Conservation (phyloP, 2,329 filamentous ascomycete genomes). For the Penicillium palitans region DNA sequence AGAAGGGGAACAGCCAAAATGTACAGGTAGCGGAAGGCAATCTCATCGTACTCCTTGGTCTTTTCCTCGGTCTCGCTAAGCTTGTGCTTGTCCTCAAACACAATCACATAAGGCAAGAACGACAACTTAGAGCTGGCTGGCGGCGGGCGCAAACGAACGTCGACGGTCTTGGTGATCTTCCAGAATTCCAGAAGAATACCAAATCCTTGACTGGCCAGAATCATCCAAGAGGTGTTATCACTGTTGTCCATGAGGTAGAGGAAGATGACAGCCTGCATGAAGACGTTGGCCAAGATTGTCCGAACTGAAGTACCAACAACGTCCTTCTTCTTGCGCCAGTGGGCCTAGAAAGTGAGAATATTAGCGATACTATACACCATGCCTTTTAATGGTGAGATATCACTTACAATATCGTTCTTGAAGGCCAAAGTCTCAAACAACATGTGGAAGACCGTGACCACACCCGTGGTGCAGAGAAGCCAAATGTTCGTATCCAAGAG, state of each 20-base stretch:
- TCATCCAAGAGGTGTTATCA: conserved; percentile 99
- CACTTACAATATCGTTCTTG: conserved; percentile 80
- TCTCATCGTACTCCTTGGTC: conserved; percentile 97
- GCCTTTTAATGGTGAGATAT: neutral
- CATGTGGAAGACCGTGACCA: conserved; percentile 88
- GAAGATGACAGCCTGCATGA: conserved; percentile 96
- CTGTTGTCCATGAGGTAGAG: conserved; percentile 96
- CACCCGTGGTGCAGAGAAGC: conserved; percentile 76
- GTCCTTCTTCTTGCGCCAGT: conserved; percentile 99
- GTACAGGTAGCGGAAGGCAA: conserved; percentile 97
- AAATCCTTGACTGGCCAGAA: conserved; percentile 86
- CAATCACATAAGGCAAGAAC: conserved; percentile 74
- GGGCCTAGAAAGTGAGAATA: conserved; percentile 50
- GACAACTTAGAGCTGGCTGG: conserved; percentile 68
- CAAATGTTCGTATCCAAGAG: conserved; percentile 92
- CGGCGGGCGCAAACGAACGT: conserved; percentile 75
- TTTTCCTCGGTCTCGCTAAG: conserved; percentile 94
- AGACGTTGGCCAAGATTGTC: conserved; percentile 93
- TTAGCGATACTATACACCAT: conserved; percentile 15
- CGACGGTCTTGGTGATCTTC: conserved; percentile 95
- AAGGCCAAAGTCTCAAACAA: conserved; percentile 95
- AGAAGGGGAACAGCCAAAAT: conserved; percentile 86
- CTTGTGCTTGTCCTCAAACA: conserved; percentile 95
- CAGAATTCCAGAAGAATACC: conserved; percentile 78
- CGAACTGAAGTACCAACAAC: conserved; percentile 95